Evolutionary conservation across 2,329 filamentous ascomycete species (phyloP), one percentile per base, ranked within the genome.

Genomic region (Diaporthe aspalathi): DNA sequence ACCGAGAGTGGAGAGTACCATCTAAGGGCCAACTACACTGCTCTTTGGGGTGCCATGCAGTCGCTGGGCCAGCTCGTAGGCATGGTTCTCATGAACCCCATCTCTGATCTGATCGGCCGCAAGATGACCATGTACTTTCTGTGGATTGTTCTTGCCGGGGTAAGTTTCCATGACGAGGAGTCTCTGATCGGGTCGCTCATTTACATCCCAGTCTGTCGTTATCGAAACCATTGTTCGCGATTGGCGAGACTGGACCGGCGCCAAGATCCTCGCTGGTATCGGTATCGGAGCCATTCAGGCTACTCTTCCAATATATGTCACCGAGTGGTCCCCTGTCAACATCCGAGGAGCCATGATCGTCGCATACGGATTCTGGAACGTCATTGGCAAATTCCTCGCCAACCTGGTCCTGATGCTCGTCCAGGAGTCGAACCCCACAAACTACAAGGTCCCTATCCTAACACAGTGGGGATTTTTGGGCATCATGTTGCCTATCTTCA

Each of bases 391-490:
- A 5, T 62, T 62, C 17, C n/a, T 62, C 22, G 38, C 56, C 12
- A 16, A 11, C 8, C 35, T 60, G 22, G 56, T 60, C 38, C 45
- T 74, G 0, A 22, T 67, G 11, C 7, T 74, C 8, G 27, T 71
- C 35, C 47, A 73, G 47, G 20, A 52, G 32, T 8, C 54, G 7
- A n/a, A 74, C 29, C 71, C 67, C 11, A 52, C 67, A 12, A 45
- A 75, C 32, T 74, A 70, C 50, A 68, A 54, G 29, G 49, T 40
- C 9, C 71, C 74, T 17, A 75, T 73, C 60, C 27, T 70, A 47
- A 73, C 73, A 1, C 72, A 74, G 47, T 75, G 74, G 74, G 73
- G 29, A 4, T 74, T 74, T 20, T 38, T 75, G n/a, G 74, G 72
- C 1, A 38, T 74, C 12, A 74, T 75, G 74, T 32, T 74, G 24